Evolutionary conservation across 805 yeast species (phyloP).

Genomic region (Candida incommunis): DNA sequence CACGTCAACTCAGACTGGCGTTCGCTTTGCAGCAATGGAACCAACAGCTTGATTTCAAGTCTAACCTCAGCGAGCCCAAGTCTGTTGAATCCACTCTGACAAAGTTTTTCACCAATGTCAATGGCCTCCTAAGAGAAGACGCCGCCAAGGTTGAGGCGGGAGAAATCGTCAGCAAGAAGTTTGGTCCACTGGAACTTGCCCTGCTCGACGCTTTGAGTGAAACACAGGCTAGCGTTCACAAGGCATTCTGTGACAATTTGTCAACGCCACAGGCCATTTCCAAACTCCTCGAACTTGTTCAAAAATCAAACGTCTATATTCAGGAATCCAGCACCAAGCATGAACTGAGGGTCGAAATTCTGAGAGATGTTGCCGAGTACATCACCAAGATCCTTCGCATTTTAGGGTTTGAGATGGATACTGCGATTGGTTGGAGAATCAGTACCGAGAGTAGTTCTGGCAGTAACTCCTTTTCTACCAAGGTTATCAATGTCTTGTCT

Average conservation of each 20-base stretch:
- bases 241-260: constrained; percentile 79
- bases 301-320: constrained; percentile 60
- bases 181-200: constrained; percentile 38
- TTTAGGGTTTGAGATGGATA: constrained; percentile 62
- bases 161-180: constrained; percentile 45
- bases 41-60: constrained; percentile 82
- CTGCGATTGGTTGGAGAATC: constrained; percentile 60
- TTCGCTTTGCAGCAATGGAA: constrained; percentile 92
- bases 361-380: constrained; percentile 51
- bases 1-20: constrained; percentile 80
- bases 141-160: constrained; percentile 35
- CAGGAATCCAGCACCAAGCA: constrained; percentile 28
- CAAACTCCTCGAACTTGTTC: constrained; percentile 50
- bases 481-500: constrained; percentile 58
- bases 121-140: constrained; percentile 64
- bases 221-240: constrained; percentile 49
- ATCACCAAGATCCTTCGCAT: constrained; percentile 55
- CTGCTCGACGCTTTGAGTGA: constrained; percentile 35
- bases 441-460: constrained; percentile 20
- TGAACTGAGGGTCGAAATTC: constrained; percentile 48
- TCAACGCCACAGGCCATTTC: constrained; percentile 66
- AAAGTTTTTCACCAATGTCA: constrained; percentile 76
- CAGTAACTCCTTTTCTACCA: constrained; percentile 34
- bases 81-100: constrained; percentile 59
- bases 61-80: constrained; percentile 61